Evolutionary conservation across 2,329 filamentous ascomycete species (phyloP).

Genomic region (Verticillium albo-atrum): DNA sequence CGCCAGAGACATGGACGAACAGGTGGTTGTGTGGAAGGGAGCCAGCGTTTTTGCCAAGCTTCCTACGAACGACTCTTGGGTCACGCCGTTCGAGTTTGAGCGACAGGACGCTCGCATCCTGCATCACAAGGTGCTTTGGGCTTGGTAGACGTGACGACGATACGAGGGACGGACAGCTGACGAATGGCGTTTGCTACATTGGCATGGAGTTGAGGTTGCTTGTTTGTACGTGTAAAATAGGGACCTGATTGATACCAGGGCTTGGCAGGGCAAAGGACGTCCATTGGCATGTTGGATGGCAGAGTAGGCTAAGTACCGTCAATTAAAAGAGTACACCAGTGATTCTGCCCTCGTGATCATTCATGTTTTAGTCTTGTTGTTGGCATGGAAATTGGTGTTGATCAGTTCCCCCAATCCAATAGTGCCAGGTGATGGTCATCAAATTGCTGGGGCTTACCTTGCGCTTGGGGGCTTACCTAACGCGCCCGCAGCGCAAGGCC

Average conservation of each 20-base stretch:
- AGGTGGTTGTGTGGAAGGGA: slow-evolving; percentile 98
- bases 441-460: not conserved
- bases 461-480: not conserved
- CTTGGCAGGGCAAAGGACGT: not conserved
- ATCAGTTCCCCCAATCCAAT: too few species aligned
- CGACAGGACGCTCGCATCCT: slow-evolving; percentile 75
- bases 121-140: slow-evolving; percentile 73
- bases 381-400: not conserved
- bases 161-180: not conserved
- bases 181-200: not conserved
- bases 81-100: slow-evolving; percentile 83
- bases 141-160: slow-evolving; percentile 36
- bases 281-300: not conserved
- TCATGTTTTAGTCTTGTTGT: not conserved
- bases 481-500: not conserved
- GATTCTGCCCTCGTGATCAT: not conserved
- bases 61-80: slow-evolving; percentile 92
- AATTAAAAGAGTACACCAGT: not conserved
- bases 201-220: not conserved
- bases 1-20: slow-evolving; percentile 91
- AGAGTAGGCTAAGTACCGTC: not conserved
- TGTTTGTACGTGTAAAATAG: not conserved
- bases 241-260: not conserved
- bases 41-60: slow-evolving; percentile 94
- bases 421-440: not conserved